A percentile compares a stretch with the other conserved stretches of the same genome.
These are phyloP conservation scores for Podospora bellae-mahoneyi DNA, from an alignment of 495 filamentous ascomycete species.

Conservation along the genomic window DNA sequence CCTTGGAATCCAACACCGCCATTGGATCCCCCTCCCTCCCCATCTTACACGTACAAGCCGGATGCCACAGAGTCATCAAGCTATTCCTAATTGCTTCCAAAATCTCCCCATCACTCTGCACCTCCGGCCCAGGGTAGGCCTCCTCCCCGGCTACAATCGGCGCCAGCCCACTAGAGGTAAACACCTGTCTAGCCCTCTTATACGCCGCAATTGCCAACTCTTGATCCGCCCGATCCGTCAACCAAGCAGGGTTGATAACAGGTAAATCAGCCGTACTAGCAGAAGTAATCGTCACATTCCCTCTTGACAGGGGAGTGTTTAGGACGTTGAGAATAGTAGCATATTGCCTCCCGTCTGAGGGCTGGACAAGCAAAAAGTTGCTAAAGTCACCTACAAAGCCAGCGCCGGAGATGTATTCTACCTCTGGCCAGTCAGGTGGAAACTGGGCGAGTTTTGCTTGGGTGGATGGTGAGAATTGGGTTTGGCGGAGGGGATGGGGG, in stretches of 20 bases:
- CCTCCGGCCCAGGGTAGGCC: slow-evolving; percentile 3
- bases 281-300: slow-evolving; percentile 52
- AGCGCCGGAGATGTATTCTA: slow-evolving; percentile 40
- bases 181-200: slow-evolving; percentile 32
- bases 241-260: slow-evolving; percentile 46
- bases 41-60: slow-evolving; percentile 47
- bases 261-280: slow-evolving; percentile 42
- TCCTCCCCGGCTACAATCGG: slow-evolving; percentile 4
- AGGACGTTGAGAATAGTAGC: slow-evolving; percentile 34
- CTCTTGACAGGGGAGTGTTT: slow-evolving; percentile 48
- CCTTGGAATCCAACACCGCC: slow-evolving; percentile 53
- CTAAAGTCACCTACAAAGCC: slow-evolving; percentile 27
- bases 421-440: slow-evolving; percentile 58
- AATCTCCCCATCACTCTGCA: slow-evolving; percentile 6
- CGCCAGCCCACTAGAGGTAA: slow-evolving; percentile 3
- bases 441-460: slow-evolving; percentile 37
- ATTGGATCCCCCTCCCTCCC: slow-evolving; percentile 41
- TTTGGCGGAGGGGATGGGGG: slow-evolving; percentile 19
- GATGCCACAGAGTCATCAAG: slow-evolving; percentile 40
- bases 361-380: slow-evolving; percentile 32
- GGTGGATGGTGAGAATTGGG: slow-evolving; percentile 25
- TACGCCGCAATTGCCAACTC: slow-evolving; percentile 44
- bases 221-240: slow-evolving; percentile 43
- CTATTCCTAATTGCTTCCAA: slow-evolving; percentile 4
- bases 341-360: slow-evolving; percentile 39